phyloP scores from a whole-genome alignment of 331 rosid genomes.

The Dryas integrifolia region DNA sequence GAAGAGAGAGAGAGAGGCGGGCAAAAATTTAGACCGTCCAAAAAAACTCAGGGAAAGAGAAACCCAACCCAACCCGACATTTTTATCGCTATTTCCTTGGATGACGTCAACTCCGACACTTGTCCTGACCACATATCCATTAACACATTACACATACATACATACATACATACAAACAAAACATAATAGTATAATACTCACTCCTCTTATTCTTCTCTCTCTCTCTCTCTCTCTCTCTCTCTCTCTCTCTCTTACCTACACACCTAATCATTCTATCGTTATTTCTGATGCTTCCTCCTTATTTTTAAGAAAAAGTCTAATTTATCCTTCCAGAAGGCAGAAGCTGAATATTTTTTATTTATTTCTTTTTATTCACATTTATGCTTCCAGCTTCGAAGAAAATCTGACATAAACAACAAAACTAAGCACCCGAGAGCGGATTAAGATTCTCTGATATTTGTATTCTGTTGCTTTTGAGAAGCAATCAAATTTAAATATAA shows the following conservation, averaged over 20 bases:
- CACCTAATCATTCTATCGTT: constrained; percentile 20
- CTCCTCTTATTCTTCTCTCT: too few species aligned
- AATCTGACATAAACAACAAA: neutral
- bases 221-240: too few species aligned
- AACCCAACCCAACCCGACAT: neutral
- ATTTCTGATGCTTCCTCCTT: constrained; percentile 21
- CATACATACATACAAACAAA: too few species aligned
- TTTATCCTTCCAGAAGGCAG: neutral
- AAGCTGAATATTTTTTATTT: neutral
- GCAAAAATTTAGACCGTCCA: too few species aligned
- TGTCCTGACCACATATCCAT: constrained; percentile 21
- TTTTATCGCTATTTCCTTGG: constrained; percentile 1
- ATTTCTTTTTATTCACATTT: neutral
- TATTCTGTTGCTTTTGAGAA: too few species aligned
- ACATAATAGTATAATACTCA: too few species aligned
- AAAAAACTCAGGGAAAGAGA: too few species aligned
- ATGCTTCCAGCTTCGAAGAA: neutral
- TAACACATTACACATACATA: neutral
- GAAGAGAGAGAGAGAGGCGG: too few species aligned
- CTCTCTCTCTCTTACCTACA: neutral
- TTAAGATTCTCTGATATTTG: neutral
- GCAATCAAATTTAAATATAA: neutral
- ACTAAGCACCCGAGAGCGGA: neutral
- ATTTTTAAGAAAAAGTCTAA: constrained; percentile 41
- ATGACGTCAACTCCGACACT: constrained; percentile 7